Base-by-base conservation (phyloP, 1,284 basidiomycete species). In the Cryptococcus maquisensis region DNA sequence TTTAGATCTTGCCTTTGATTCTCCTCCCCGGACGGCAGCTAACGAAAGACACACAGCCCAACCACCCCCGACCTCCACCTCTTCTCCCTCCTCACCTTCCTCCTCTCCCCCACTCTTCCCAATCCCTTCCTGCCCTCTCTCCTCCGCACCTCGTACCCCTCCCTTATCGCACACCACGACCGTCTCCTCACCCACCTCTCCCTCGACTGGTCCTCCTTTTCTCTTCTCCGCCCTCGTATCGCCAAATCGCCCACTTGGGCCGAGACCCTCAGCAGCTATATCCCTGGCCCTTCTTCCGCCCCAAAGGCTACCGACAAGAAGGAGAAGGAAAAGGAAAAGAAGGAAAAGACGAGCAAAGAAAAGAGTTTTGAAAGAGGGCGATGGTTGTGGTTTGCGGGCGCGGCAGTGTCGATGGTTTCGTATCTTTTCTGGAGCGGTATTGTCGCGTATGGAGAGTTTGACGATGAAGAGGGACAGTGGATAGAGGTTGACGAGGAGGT, bases 41-140 rank as follows among this genome's bases (percentile, higher is more conserved):
- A n/a, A n/a, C n/a, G n/a, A n/a, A n/a, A n/a, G n/a, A n/a, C n/a
- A n/a, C n/a, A n/a, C 60, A 72, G 68, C 21, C 71, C 74, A 0
- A 64, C 67, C 0, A 67, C 74, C 0, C 57, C 73, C 16, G 77
- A 78, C 49, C 57, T 75, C 1, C 58, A 59, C 21, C 69, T 78
- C 21, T 75, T 72, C 42, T 57, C 77, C 8, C 69, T 75, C 26
- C 64, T 77, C n/a, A 62, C 75, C 4, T 66, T 77, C 47, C 52
- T 74, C 20, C 67, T 78, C 43, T 61, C 66, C 18, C 65, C 72
- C 8, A 52, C 57, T 1, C 65, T 73, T n/a, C 75, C 77, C 1
- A 71, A 69, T 20, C 60, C 71, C 0, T 60, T 77, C 15, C 60
- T 77, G 28, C 61, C 72, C 10, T 59, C 72, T 51, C 55, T 73